A percentile compares a stretch with the other conserved stretches of the same genome.
Evolutionary conservation across 352 stramenopile genomes (phyloP).

Genomic region (Phytophthora ohioensis): DNA sequence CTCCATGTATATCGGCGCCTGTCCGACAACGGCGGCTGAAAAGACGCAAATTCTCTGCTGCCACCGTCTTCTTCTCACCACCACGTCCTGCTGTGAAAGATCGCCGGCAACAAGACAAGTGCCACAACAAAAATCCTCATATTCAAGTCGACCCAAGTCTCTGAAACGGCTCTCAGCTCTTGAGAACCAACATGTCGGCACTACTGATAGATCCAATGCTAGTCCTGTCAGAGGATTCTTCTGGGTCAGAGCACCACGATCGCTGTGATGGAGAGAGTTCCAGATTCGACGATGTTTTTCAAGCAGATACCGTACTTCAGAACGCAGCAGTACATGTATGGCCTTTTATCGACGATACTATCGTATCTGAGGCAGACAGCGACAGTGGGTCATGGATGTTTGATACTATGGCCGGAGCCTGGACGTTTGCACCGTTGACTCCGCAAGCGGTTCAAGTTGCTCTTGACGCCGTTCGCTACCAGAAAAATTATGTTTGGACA

Average conservation of each 20-base stretch:
- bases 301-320: not conserved
- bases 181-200: slow-evolving; percentile 8
- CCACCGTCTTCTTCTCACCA: not conserved
- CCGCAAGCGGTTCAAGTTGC: slow-evolving; percentile 33
- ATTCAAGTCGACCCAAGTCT: too few species aligned
- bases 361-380: not conserved
- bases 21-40: slow-evolving; percentile 19
- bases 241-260: slow-evolving; percentile 9
- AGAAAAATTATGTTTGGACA: slow-evolving; percentile 45
- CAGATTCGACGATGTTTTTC: slow-evolving; percentile 7
- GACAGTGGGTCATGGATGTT: slow-evolving; percentile 17
- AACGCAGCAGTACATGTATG: not conserved
- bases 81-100: slow-evolving; percentile 8
- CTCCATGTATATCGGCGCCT: slow-evolving; percentile 24
- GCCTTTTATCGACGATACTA: slow-evolving; percentile 6
- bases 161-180: not conserved
- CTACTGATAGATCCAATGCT: not conserved
- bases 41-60: slow-evolving; percentile 19
- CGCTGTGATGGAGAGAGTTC: slow-evolving; percentile 20
- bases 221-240: not conserved
- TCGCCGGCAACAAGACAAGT: slow-evolving; percentile 5
- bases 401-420: slow-evolving; percentile 27
- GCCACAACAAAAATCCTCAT: slow-evolving; percentile 2
- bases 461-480: slow-evolving; percentile 51
- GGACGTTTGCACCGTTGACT: slow-evolving; percentile 33